phyloP scores from a whole-genome alignment of 495 filamentous ascomycete species.

The Neurospora sp. region DNA sequence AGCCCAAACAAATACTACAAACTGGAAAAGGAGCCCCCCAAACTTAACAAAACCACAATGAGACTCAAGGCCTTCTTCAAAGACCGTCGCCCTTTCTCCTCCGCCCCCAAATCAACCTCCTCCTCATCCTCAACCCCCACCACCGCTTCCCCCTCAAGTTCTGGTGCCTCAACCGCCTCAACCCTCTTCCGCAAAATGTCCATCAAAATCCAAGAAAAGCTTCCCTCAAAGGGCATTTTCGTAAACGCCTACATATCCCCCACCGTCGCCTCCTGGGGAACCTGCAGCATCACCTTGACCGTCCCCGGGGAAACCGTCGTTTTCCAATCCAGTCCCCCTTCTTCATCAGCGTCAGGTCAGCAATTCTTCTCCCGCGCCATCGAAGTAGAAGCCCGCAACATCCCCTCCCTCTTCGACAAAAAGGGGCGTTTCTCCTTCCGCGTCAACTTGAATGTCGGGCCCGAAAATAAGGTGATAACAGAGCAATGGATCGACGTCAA shows the following conservation, averaged over 20 bases:
- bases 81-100: neutral
- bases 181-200: neutral
- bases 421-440: slow-evolving; percentile 38
- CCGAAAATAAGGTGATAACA: neutral
- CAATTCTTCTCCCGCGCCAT: slow-evolving; percentile 23
- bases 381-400: slow-evolving; percentile 37
- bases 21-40: neutral
- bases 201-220: neutral
- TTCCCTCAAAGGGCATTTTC: neutral
- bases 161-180: neutral
- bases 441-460: slow-evolving; percentile 25
- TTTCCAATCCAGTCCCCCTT: neutral
- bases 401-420: slow-evolving; percentile 34
- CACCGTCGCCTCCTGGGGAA: neutral
- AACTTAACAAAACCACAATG: neutral
- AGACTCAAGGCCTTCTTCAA: neutral
- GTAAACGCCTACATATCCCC: neutral
- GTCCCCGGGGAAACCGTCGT: neutral
- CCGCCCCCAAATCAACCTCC: neutral
- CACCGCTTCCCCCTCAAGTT: neutral
- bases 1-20: neutral
- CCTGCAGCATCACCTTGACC: neutral
- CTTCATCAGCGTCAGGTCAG: too few relatives aligned
- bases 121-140: neutral
- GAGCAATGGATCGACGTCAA: slow-evolving; percentile 38